Base-by-base conservation (phyloP, 805 yeast species). In the Wickerhamiella kurtzmanii region DNA sequence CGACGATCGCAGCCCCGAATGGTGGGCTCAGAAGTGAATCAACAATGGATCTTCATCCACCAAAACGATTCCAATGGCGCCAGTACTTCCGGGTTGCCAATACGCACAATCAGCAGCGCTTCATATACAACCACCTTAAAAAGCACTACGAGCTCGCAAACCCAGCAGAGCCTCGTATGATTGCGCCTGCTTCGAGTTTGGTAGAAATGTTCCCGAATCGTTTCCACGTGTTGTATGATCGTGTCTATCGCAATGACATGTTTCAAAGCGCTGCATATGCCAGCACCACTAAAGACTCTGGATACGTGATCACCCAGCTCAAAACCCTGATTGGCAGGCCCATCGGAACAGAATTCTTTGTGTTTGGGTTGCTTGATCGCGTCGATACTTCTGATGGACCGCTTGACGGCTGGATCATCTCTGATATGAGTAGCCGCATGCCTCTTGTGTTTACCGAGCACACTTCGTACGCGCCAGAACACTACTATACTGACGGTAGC, bases 241-340 rank as follows among this genome's bases (percentile, higher is more conserved):
- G 94, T 47, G 64, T 88, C 3, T 65, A 80, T 46, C 70, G 97
- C 51, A 82, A 83, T 61, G 94, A 83, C 44, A 67, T 70, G 52
- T 87, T 86, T 57, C 87, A 80, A 56, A 35, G 54, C 42, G 53
- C 48, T 3, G 51, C 50, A 16, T 41, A 50, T 22, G 43, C 25
- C 37, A 46, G 43, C 18, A 37, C 18, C 21, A 22, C 17, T 11
- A 46, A 18, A n/a, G 41, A 3, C 6, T 38, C 15, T 15, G 45
- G 43, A 11, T 47, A 48, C 16, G 48, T 72, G 2, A 67, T 89
- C 41, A 83, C 95, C 0, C 69, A 77, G 37, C 78, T 92, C 46
- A 88, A 88, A 57, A 88, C 88, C 61, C 66, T 92, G 49, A 61
- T 92, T 22, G 99, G 98, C 25, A 68, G 95, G 46, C 82, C 82